Percentiles rank a stretch among this genome's conserved stretches.
phyloP scores from a whole-genome alignment of 306 rosid species.

The Medicago ruthenica region DNA sequence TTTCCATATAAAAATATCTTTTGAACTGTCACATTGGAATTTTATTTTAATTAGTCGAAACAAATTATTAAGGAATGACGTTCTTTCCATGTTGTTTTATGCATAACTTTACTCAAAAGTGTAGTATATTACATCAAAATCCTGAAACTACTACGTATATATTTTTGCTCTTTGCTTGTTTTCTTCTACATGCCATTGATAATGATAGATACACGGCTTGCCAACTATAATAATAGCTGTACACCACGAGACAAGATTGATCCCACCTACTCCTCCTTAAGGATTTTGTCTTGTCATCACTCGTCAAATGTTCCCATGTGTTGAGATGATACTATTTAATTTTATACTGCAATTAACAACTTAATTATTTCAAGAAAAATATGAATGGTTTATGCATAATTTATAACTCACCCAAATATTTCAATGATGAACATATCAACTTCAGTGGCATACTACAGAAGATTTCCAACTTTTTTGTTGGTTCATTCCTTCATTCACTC shows the following conservation, averaged over 20 bases:
- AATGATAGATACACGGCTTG: constrained; percentile 37
- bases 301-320: constrained; percentile 4
- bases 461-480: too few relatives aligned
- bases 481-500: too few relatives aligned
- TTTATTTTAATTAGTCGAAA: constrained; percentile 7
- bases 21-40: constrained; percentile 29
- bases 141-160: constrained; percentile 1
- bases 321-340: background rate
- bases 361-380: too few relatives aligned
- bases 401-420: too few relatives aligned
- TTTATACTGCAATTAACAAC: too few relatives aligned
- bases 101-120: constrained; percentile 42
- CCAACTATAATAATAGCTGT: constrained; percentile 56
- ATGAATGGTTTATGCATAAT: too few relatives aligned
- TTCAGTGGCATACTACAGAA: too few relatives aligned
- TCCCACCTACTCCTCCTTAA: constrained; percentile 40
- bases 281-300: constrained; percentile 37
- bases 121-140: constrained; percentile 25
- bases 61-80: constrained; percentile 39
- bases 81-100: constrained; percentile 23
- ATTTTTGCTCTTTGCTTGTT: constrained; percentile 13
- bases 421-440: too few relatives aligned
- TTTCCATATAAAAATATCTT: constrained; percentile 15
- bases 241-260: constrained; percentile 22
- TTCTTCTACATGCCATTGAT: constrained; percentile 26